These are phyloP conservation scores for Zygosaccharomyces pseudorouxii DNA, from an alignment of 805 yeast genomes.

Conservation along the genomic window DNA sequence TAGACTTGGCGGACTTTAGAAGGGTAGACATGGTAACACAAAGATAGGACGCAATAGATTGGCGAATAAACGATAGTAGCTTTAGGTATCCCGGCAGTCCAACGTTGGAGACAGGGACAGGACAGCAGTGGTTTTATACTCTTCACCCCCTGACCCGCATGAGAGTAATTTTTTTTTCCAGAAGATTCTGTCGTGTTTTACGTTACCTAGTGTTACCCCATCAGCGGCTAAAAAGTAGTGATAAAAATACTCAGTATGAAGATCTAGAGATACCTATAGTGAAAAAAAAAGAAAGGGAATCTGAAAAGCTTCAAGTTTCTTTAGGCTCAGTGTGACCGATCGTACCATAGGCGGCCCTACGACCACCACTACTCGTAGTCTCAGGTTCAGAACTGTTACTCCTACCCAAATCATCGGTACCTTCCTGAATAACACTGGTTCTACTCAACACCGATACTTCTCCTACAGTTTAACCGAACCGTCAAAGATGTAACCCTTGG, in stretches of 20 bases:
- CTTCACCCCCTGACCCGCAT: neutral
- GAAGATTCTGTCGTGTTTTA: slow-evolving; percentile 10
- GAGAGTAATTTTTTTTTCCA: slow-evolving; percentile 4
- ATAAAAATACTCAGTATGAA: no score
- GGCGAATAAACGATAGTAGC: neutral
- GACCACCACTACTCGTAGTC: slow-evolving; percentile 93
- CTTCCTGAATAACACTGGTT: slow-evolving; percentile 86
- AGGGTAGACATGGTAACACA: slow-evolving; percentile 44
- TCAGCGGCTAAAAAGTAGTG: neutral
- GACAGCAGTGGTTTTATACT: slow-evolving; percentile 1
- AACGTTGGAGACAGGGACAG: neutral
- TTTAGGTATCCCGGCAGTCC: no score
- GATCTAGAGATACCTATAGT: no score
- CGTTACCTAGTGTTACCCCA: neutral
- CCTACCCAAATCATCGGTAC: slow-evolving; percentile 84
- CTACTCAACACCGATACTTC: slow-evolving; percentile 82
- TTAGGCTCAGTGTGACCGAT: slow-evolving; percentile 48
- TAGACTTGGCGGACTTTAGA: slow-evolving; percentile 77
- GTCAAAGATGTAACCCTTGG: slow-evolving; percentile 81
- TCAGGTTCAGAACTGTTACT: slow-evolving; percentile 82
- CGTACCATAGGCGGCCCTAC: slow-evolving; percentile 94
- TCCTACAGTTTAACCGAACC: slow-evolving; percentile 71
- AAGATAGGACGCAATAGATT: neutral
- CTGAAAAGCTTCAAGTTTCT: neutral
- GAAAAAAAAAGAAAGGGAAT: neutral